Conservation (phyloP, 225 moss, liverwort and hornwort genomes). For the Sphagnum contortum region DNA sequence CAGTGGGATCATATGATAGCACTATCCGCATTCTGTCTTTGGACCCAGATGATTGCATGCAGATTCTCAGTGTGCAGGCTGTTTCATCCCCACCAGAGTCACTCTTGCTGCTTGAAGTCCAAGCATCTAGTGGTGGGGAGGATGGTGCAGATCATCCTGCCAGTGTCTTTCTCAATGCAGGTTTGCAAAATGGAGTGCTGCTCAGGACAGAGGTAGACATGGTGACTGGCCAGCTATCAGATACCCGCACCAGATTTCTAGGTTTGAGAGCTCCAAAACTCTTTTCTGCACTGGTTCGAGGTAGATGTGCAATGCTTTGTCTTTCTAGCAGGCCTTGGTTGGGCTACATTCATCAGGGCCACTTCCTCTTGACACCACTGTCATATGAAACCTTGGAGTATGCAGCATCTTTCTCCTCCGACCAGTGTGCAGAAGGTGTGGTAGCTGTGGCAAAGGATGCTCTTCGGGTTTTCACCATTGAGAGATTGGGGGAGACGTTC, state of each 20-base stretch:
- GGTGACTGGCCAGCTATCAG: conserved; percentile 93
- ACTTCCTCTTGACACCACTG: conserved; percentile 86
- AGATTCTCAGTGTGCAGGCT: conserved; percentile 91
- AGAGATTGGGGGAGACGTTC: conserved; percentile 94
- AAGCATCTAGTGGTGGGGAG: conserved; percentile 91
- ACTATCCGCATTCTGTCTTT: conserved; percentile 88
- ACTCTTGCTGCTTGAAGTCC: conserved; percentile 90
- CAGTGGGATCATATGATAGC: conserved; percentile 93
- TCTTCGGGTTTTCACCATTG: conserved; percentile 85
- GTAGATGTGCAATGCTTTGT: conserved; percentile 95
- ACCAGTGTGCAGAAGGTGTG: conserved; percentile 97
- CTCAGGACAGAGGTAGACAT: conserved; percentile 95
- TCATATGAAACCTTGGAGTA: conserved; percentile 94
- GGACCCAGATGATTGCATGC: conserved; percentile 99
- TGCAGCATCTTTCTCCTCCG: conserved; percentile 96
- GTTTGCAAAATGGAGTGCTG: conserved; percentile 91
- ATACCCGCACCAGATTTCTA: conserved; percentile 89
- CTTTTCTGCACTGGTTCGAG: conserved; percentile 86
- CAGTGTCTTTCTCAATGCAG: conserved; percentile 96
- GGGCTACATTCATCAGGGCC: conserved; percentile 97
- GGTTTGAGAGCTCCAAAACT: conserved; percentile 90
- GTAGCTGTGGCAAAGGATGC: conserved; percentile 95
- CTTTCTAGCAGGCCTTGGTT: conserved; percentile 99
- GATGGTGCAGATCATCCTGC: conserved; percentile 99
- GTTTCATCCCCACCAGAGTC: conserved; percentile 92